Evolutionary conservation across 106 monocot genomes (phyloP), one percentile per base, ranked within the genome.

Genomic region (Allium fistulosum): DNA sequence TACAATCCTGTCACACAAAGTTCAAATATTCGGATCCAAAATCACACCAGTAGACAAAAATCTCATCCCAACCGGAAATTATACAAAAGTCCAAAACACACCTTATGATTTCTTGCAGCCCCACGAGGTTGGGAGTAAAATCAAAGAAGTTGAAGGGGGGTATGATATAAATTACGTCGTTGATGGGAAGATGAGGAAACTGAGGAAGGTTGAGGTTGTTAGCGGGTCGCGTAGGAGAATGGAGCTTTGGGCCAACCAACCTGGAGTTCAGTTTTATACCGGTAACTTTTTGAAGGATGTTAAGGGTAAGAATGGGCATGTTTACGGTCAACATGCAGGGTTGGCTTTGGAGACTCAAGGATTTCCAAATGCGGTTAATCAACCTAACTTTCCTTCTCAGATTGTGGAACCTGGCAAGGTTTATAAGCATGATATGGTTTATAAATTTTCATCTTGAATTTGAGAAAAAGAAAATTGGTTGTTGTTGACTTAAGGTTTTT

Each of bases 121-220:
- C 0, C 16, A 37, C 2, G 77, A 64, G 0, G 59, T 83, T 8
- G 89, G 77, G 14, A 76, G 82, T 75, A 49, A 74, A 17, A 80
- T 82, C 51, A 51, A 27, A 2, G 12, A 77, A 8, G 68, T 81
- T 8, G 48, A 72, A 17, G 68, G 51, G 0, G 89, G 89, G 11
- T 89, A 89, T 59, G 85, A 89, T 59, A 72, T 85, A 48, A 85
- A 89, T 82, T 89, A 89, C 57, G 89, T 80, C 55, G 52, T 89
- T 7, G 82, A 85, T 46, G 83, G 85, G 9, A 17, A 11, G 53
- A 55, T 55, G 53, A 8, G 13, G 53, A 55, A 55, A 55, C 37
- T 89, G 80, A 82, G 79, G 74, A 85, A 80, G 75, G 82, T 67
- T 11, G 82, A 80, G 5, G 45, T 71, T 0, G 82, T 90, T 48